Base-by-base conservation (phyloP, 2,329 filamentous ascomycete genomes). In the Microascus cirrosus region DNA sequence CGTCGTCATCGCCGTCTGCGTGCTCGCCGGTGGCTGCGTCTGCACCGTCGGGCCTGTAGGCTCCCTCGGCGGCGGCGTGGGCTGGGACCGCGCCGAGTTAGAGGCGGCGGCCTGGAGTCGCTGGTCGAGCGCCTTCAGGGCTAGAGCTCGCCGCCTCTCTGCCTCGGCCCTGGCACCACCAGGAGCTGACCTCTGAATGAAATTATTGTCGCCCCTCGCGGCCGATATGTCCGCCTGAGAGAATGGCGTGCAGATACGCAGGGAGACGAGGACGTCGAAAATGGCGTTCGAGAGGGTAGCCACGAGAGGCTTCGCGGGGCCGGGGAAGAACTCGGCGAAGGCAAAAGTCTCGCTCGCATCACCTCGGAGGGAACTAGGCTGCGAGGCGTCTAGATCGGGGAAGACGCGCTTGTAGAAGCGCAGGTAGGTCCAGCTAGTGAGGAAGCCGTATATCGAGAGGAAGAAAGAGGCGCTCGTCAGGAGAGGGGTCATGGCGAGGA, bases 291-390 rank as follows among this genome's bases (percentile, higher is more conserved):
- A 81, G n/a, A 95, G 69, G 11, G 84, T 79, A 18, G 86, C 82
- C 50, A 97, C 80, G 15, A 89, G 76, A 0, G 90, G 88, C 69
- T 96, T 93, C 50, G 89, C 75, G 2, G 86, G 83, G 54, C 87
- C 88, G 0, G 94, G 94, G 74, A 97, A 97, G 77, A 99, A 96
- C 66, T 94, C 90, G 62, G 91, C 87, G 70, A 99, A 95, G 8
- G 92, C 88, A 69, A 99, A 99, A 0, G 92, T 96, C 72, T 99
- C 94, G 71, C 89, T 95, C 39, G 94, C 90, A 70, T 99, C 94
- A 61, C 94, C 94, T 62, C 86, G 88, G 64, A 95, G 82, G 10
- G 80, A 76, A 5, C 78, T 68, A 2, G 80, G 71, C 65, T 87
- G 83, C 11, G 80, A 79, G 13, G 79, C 74, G 65, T 86, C 84